These are phyloP conservation scores for Neurospora sp. DNA, from an alignment of 495 filamentous ascomycete species.

Conservation along the genomic window DNA sequence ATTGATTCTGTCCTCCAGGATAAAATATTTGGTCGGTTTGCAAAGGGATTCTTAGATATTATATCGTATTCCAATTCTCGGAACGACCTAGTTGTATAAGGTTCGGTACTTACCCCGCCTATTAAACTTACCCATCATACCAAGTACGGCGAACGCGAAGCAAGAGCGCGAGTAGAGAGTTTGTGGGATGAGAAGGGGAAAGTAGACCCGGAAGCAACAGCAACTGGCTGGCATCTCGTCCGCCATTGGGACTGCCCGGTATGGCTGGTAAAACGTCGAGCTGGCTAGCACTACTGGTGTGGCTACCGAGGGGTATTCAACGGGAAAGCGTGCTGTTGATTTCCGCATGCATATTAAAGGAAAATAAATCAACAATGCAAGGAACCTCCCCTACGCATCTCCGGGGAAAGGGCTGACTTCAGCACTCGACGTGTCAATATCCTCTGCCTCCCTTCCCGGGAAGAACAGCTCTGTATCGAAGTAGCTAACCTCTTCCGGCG, in stretches of 20 bases:
- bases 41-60: too few species aligned
- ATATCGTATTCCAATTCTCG: too few species aligned
- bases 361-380: background rate
- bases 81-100: too few species aligned
- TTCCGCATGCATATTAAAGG: background rate
- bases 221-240: background rate
- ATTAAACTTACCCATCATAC: too few species aligned
- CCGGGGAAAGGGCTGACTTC: background rate
- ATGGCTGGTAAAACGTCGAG: background rate
- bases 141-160: background rate
- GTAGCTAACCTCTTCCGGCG: background rate
- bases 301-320: background rate
- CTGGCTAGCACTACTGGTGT: background rate
- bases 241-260: background rate
- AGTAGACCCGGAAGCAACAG: background rate
- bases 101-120: too few species aligned
- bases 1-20: too few species aligned
- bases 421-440: background rate
- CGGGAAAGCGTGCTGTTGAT: background rate
- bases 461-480: background rate
- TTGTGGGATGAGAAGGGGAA: background rate
- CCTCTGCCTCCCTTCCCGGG: background rate
- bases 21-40: too few species aligned
- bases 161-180: background rate
- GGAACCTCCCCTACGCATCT: background rate